Base-by-base conservation (phyloP, 352 stramenopile genomes). In the Detonula confervacea region DNA sequence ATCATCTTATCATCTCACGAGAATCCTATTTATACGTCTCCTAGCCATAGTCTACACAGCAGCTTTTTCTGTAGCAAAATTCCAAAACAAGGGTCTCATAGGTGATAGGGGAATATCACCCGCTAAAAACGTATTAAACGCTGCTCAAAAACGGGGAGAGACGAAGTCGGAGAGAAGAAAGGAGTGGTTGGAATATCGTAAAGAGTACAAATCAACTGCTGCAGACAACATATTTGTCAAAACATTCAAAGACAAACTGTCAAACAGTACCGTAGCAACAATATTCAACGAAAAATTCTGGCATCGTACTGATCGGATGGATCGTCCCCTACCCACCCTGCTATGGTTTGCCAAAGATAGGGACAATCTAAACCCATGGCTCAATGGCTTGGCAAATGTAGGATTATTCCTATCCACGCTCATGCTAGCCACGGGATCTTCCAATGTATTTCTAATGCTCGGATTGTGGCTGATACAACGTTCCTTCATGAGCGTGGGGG, bases 81-180 rank as follows among this genome's bases (percentile, higher is more conserved):
- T 80, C 44, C 85, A 91, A 67, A 89, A 89, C 39, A 86, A 78
- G 52, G 81, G 67, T 30, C 72, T 89, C 7, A 84, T 91, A 55
- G 85, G 85, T 12, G 85, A 91, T 76, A 27, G 52, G 65, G 85
- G 85, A 0, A 84, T 91, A 54, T 67, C 78, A 29, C 85, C 85
- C 1, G 81, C 82, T 12, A 62, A 69, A 33, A 14, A 76, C 29
- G 39, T 88, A n/a, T 61, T 91, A n/a, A 35, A 89, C 39, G 24
- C 54, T n/a, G 70, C 71, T 11, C 20, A 87, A 66, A 18, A 67
- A 68, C 52, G 72, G 49, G 81, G 60, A 37, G 25, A 67, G 33
- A n/a, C 22, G 2, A 76, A 71, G 42, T 66, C 59, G 39, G 33
- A 59, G 27, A 51, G 67, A 59, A 56, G 84, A 29, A 71, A 70